Base-by-base conservation (phyloP, 2,329 filamentous ascomycete genomes). In the Pseudophaeomoniella oleicola region DNA sequence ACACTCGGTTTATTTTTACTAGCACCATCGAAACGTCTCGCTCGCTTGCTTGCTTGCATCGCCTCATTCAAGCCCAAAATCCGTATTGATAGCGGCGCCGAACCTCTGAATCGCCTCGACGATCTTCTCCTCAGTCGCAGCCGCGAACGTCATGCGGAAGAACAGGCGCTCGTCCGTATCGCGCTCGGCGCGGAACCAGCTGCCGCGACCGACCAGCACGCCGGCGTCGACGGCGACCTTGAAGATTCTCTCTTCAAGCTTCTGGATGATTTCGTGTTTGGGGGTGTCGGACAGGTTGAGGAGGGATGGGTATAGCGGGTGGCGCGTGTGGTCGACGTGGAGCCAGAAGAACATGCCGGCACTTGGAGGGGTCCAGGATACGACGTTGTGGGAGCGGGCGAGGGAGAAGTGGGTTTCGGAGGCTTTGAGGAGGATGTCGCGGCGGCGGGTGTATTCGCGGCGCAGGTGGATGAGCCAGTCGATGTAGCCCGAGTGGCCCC, bases 401-500 rank as follows among this genome's bases (percentile, higher is more conserved):
- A 55, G 61, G 0, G 87, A 86, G 14, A 94, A 61, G 47, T 80
- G 73, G 44, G 74, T 71, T 57, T 90, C 83, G 53, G 86, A 94
- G 0, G 87, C 85, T 5, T 70, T 67, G 4, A 94, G 64, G 39
- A 98, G 72, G 16, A 74, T 70, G 52, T 96, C 72, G 38, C 90
- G 67, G 41, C 88, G 74, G 45, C 66, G 64, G 1, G 87, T 90
- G 54, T 98, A 98, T 57, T 86, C 75, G 49, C 75, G 57, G 33
- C 86, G 73, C 49, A 96, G 63, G 53, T 84, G 71, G 53, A 90
- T 81, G 44, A 98, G 62, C 90, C 90, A 98, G 50, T 79, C 70
- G 16, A 98, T 59, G 53, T 92, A 98, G 2, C 87, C 87, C 30
- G 74, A 69, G 51, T 98, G 90, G 16, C 88, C 90, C 90, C 90